Conservation (phyloP, 257 asterid species). For the Linaria vulgaris region DNA sequence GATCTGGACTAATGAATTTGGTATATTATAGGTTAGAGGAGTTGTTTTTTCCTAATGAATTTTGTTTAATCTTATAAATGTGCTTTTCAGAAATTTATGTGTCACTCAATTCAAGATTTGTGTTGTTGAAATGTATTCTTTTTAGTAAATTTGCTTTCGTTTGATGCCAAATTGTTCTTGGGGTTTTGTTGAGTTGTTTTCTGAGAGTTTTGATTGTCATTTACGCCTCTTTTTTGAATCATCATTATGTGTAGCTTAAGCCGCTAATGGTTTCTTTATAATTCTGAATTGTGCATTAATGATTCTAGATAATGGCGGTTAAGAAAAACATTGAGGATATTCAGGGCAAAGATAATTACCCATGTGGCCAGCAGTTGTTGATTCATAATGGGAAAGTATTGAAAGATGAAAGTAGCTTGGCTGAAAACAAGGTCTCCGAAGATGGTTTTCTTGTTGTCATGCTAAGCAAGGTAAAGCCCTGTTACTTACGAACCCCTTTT, state of each 20-base stretch:
- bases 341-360: constrained; percentile 87
- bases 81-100: not conserved
- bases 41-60: not conserved
- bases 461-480: constrained; percentile 98
- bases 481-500: too few species aligned
- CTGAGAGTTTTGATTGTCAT: not conserved
- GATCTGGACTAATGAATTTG: not conserved
- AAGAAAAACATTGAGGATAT: constrained; percentile 86
- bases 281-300: constrained; percentile 21
- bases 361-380: constrained; percentile 88
- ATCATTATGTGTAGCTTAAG: not conserved
- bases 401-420: constrained; percentile 80
- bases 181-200: not conserved
- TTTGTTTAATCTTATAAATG: not conserved
- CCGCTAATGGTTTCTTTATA: not conserved
- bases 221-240: not conserved
- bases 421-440: constrained; percentile 77
- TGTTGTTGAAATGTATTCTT: not conserved
- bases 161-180: not conserved
- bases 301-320: constrained; percentile 73
- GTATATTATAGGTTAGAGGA: not conserved
- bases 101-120: not conserved
- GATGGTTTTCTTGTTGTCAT: constrained; percentile 95
- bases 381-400: constrained; percentile 88
- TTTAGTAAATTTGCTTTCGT: not conserved